These are phyloP conservation scores for Sequoia sempervirens DNA, from an alignment of 75 land plant species.

Conservation along the genomic window DNA sequence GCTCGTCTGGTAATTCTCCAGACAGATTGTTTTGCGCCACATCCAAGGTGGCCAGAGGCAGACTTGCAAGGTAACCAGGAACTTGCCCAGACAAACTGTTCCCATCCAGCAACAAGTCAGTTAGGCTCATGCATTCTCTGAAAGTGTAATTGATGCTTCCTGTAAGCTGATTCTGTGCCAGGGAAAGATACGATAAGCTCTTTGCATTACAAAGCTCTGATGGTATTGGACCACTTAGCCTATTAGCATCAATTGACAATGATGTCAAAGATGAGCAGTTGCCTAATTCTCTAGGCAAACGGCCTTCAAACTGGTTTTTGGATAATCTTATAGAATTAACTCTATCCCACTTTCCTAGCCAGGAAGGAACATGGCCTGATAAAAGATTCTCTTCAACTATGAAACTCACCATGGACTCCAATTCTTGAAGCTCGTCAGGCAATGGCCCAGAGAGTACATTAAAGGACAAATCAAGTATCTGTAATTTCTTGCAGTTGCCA, in stretches of 20 bases:
- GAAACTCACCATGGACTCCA: slow-evolving; percentile 24
- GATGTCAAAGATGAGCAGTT: slow-evolving; percentile 17
- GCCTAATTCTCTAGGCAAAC: slow-evolving; percentile 36
- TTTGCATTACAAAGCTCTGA: slow-evolving; percentile 38
- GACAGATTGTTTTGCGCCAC: slow-evolving; percentile 54
- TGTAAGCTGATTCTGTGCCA: slow-evolving; percentile 36
- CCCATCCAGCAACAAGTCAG: slow-evolving; percentile 40
- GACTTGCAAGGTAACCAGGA: slow-evolving; percentile 54
- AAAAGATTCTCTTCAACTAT: slow-evolving; percentile 44
- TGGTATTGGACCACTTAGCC: slow-evolving; percentile 44
- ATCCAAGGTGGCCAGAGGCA: slow-evolving; percentile 56
- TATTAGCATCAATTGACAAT: slow-evolving; percentile 39
- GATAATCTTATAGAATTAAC: slow-evolving; percentile 27
- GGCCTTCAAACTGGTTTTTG: slow-evolving; percentile 44
- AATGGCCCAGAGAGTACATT: slow-evolving; percentile 34
- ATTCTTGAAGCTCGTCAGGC: slow-evolving; percentile 21
- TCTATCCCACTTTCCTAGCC: slow-evolving; percentile 45
- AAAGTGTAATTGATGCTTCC: slow-evolving; percentile 46
- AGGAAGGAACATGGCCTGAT: slow-evolving; percentile 53
- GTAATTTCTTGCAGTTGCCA: slow-evolving; percentile 42
- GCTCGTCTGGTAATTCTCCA: slow-evolving; percentile 43
- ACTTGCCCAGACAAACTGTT: slow-evolving; percentile 51
- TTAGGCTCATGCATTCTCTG: slow-evolving; percentile 32
- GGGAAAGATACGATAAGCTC: slow-evolving; percentile 16
- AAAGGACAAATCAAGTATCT: slow-evolving; percentile 30